Evolutionary conservation across 1,284 basidiomycete species (phyloP).

Genomic region (Pascua guehoae): DNA sequence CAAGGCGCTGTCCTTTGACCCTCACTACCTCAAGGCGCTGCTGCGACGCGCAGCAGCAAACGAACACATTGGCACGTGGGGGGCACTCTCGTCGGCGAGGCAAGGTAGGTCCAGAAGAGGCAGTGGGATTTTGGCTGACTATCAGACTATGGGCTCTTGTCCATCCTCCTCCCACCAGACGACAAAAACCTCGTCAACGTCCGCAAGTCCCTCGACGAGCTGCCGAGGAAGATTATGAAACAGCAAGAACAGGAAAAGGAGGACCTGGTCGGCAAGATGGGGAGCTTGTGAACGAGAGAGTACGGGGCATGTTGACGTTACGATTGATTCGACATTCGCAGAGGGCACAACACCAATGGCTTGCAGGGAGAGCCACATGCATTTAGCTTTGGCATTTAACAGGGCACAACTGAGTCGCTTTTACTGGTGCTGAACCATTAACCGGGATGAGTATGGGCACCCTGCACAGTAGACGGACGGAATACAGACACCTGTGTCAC

Average conservation of each 20-base stretch:
- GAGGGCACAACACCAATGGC: no score
- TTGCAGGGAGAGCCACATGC: no score
- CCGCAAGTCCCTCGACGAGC: conserved; percentile 7
- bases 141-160: conserved; percentile 7
- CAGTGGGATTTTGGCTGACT: no score
- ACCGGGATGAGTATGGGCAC: no score
- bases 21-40: conserved; percentile 79
- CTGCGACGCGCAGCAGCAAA: conserved; percentile 82
- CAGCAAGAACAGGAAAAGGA: conserved; percentile 8
- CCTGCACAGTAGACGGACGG: no score
- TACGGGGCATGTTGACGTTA: not conserved
- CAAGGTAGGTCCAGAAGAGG: not conserved
- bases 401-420: no score
- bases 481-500: no score
- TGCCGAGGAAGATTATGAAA: conserved; percentile 7
- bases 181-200: conserved; percentile 4
- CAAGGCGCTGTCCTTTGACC: conserved; percentile 73
- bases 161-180: conserved; percentile 12
- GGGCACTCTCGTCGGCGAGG: conserved; percentile 71
- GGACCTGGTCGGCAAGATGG: conserved; percentile 11
- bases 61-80: conserved; percentile 75
- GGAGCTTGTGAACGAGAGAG: not conserved
- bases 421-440: no score
- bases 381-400: no score
- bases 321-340: no score